A percentile compares a stretch with the other conserved stretches of the same genome.
Conservation (phyloP, 495 filamentous ascomycete genomes). For the Usnea hakonensis region DNA sequence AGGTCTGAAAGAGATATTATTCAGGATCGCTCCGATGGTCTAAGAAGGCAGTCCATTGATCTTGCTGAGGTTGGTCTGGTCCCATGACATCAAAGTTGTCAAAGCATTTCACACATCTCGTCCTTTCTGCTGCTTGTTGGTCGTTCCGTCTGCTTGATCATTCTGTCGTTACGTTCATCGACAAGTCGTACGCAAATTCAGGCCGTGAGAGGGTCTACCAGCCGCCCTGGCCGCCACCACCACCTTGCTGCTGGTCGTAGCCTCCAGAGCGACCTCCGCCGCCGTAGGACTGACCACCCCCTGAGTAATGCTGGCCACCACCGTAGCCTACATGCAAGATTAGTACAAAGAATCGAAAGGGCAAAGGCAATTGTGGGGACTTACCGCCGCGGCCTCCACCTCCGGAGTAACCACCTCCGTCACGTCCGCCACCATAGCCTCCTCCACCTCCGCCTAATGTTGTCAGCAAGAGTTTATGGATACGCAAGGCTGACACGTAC, state of each 20-base stretch:
- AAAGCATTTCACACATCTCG: constrained; percentile 19
- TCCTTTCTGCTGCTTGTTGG: constrained; percentile 16
- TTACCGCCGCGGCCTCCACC: constrained; percentile 31
- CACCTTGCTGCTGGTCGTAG: constrained; percentile 20
- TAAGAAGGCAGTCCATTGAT: constrained; percentile 5
- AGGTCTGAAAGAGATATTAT: constrained; percentile 21
- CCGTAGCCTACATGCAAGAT: constrained; percentile 19
- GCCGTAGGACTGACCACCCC: constrained; percentile 23
- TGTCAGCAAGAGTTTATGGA: background rate
- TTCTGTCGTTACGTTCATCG: constrained; percentile 18
- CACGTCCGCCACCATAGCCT: constrained; percentile 25
- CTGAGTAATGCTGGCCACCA: constrained; percentile 22
- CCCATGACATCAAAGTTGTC: constrained; percentile 10
- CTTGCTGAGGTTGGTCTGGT: constrained; percentile 6
- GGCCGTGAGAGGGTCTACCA: constrained; percentile 22
- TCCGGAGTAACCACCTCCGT: constrained; percentile 19
- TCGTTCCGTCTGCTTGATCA: constrained; percentile 18
- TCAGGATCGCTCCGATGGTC: constrained; percentile 15
- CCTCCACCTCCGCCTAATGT: constrained; percentile 21
- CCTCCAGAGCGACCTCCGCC: constrained; percentile 20
- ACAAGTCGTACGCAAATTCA: constrained; percentile 16
- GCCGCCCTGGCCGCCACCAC: constrained; percentile 18
- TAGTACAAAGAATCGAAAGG: background rate
- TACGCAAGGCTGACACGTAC: constrained; percentile 14
- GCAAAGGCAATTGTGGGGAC: constrained; percentile 3